phyloP scores from a whole-genome alignment of 148 eudicot genomes.

The Cornus controversa region DNA sequence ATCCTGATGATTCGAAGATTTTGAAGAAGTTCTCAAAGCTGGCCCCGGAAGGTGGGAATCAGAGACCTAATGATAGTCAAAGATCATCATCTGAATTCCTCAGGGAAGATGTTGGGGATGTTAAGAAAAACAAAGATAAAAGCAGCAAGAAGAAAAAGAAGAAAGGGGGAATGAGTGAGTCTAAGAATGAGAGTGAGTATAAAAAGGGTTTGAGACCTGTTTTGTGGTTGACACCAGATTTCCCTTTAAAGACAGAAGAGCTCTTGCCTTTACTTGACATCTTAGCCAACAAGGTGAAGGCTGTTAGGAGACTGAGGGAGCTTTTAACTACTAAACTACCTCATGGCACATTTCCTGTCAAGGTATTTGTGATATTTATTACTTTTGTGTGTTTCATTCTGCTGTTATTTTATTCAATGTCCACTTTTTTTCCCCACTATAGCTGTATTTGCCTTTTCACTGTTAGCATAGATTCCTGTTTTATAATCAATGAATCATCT shows the following conservation, averaged over 20 bases:
- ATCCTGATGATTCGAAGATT: conserved; percentile 57
- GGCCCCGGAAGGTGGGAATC: conserved; percentile 55
- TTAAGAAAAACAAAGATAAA: conserved; percentile 60
- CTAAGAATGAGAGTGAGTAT: conserved; percentile 68
- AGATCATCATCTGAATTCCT: conserved; percentile 39
- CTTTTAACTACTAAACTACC: conserved; percentile 81
- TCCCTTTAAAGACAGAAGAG: conserved; percentile 75
- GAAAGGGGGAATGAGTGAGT: conserved; percentile 45
- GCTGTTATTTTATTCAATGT: background rate
- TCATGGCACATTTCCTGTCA: conserved; percentile 74
- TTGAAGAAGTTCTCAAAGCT: conserved; percentile 70
- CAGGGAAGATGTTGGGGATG: conserved; percentile 48
- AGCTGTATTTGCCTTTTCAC: no score
- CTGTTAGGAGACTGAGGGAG: conserved; percentile 72
- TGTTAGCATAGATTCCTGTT: background rate
- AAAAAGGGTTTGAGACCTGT: conserved; percentile 75
- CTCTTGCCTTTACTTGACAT: conserved; percentile 79
- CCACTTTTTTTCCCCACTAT: background rate
- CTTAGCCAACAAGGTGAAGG: conserved; percentile 83
- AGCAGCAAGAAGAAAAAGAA: conserved; percentile 77
- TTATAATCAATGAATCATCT: background rate
- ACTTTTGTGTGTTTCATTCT: background rate
- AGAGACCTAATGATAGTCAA: conserved; percentile 41
- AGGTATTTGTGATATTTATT: conserved; percentile 39
- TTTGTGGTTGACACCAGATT: conserved; percentile 75